A percentile compares a stretch with the other conserved stretches of the same genome.
phyloP scores from a whole-genome alignment of 1,139 yeast species.

The Yamadazyma songkhlaensis region DNA sequence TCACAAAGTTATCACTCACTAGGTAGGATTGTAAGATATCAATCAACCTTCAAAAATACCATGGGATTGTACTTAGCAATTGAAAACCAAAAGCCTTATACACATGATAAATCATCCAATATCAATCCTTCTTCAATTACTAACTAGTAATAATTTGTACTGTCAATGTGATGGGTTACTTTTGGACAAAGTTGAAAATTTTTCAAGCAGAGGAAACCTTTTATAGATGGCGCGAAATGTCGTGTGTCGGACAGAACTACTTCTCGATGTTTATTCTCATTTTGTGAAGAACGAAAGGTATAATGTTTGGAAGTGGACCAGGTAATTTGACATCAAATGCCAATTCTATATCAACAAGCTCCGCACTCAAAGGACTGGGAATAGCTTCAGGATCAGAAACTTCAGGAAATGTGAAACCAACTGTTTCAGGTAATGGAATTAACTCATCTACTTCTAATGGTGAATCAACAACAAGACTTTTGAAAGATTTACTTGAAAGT shows the following conservation, averaged over 20 bases:
- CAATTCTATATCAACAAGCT: no score
- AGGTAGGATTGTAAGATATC: not conserved
- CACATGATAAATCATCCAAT: not conserved
- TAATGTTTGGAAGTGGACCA: no score
- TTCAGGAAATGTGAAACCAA: no score
- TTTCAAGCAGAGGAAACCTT: conserved; percentile 12
- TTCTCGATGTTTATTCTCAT: no score
- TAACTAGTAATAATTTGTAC: conserved; percentile 27
- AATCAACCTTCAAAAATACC: not conserved
- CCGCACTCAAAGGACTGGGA: no score
- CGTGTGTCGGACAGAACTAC: not conserved
- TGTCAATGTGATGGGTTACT: conserved; percentile 53
- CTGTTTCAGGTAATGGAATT: not conserved
- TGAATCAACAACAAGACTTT: conserved; percentile 8
- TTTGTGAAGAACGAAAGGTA: no score
- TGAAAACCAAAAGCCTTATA: conserved; percentile 5
- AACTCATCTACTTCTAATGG: not conserved
- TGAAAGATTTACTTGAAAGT: conserved; percentile 68
- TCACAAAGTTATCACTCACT: conserved; percentile 24
- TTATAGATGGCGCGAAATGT: not conserved
- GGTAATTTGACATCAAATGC: no score
- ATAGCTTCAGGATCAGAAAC: no score
- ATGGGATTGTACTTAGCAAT: not conserved
- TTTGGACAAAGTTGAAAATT: conserved; percentile 46
- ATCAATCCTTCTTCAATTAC: not conserved